Evolutionary conservation across 139 green algal genomes (phyloP), one percentile per base, ranked within the genome.

Genomic region (Yamagishiella unicocca): DNA sequence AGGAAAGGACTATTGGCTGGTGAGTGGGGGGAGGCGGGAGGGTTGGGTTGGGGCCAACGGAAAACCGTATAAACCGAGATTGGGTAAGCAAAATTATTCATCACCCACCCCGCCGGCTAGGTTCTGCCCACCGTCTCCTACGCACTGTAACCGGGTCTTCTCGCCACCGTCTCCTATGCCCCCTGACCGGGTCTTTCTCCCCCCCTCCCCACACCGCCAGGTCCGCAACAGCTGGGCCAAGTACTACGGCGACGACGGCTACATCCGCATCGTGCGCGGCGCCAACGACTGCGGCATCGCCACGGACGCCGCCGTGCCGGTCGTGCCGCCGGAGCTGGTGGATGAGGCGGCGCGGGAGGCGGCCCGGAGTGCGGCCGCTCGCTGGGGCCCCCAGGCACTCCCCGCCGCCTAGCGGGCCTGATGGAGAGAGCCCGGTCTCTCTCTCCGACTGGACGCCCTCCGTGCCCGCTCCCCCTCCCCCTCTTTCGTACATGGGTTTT

Each of bases 1-100:
- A 9, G 90, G 92, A 22, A 79, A 81, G 76, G 88, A 91, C 50
- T 95, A 94, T 88, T 95, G 92, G 92, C 73, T 94, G 33, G 70
- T 95, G 45, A 90, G 89, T 78, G 24, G 2, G n/a, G n/a, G n/a
- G n/a, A n/a, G n/a, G n/a, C n/a, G n/a, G n/a, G n/a, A n/a, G n/a
- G n/a, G n/a, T n/a, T n/a, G n/a, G n/a, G n/a, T n/a, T n/a, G n/a
- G n/a, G n/a, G n/a, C n/a, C n/a, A n/a, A n/a, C n/a, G n/a, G n/a
- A n/a, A n/a, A n/a, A n/a, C n/a, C n/a, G n/a, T n/a, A n/a, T n/a
- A n/a, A n/a, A n/a, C n/a, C n/a, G n/a, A n/a, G n/a, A n/a, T n/a
- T n/a, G n/a, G n/a, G n/a, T n/a, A n/a, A n/a, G n/a, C n/a, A n/a
- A n/a, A n/a, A n/a, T n/a, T n/a, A n/a, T n/a, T n/a, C n/a, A n/a